These are phyloP conservation scores for Calocera viscosa DNA, from an alignment of 768 basidiomycete species.

Conservation along the genomic window DNA sequence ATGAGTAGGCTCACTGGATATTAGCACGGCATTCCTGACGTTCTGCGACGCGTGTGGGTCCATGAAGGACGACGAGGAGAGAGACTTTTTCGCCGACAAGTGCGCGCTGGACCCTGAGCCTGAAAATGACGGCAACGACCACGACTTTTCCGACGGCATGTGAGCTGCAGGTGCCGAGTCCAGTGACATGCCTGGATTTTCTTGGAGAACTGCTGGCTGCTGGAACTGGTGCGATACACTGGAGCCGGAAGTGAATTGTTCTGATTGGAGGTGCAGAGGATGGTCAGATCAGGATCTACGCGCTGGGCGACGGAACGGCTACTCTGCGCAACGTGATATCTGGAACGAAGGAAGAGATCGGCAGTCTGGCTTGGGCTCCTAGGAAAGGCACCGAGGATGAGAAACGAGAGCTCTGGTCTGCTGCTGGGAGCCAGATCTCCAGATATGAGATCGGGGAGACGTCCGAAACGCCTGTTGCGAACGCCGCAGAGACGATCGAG, in stretches of 20 bases:
- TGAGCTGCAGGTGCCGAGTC: neutral
- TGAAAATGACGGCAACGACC: neutral
- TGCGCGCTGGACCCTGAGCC: neutral
- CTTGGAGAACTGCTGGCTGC: neutral
- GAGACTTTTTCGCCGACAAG: no score
- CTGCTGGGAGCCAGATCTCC: neutral
- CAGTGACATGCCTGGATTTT: slow-evolving; percentile 1
- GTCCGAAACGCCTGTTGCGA: neutral
- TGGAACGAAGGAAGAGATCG: neutral
- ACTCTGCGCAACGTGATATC: neutral
- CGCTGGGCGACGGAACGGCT: neutral
- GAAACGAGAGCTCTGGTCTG: neutral
- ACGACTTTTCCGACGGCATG: neutral
- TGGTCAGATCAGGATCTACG: neutral
- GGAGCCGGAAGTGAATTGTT: neutral
- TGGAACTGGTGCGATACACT: neutral
- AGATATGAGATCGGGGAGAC: neutral
- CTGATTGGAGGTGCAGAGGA: neutral
- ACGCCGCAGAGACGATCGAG: neutral
- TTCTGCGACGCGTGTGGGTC: neutral
- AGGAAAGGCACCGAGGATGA: neutral
- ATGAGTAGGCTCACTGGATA: neutral
- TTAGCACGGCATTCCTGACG: neutral
- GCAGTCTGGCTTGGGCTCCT: neutral
- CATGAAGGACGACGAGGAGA: neutral